Percentiles rank a stretch among this genome's conserved stretches.
Conservation (phyloP, 1,139 yeast genomes). For the Debaryomycetaceae sp. region DNA sequence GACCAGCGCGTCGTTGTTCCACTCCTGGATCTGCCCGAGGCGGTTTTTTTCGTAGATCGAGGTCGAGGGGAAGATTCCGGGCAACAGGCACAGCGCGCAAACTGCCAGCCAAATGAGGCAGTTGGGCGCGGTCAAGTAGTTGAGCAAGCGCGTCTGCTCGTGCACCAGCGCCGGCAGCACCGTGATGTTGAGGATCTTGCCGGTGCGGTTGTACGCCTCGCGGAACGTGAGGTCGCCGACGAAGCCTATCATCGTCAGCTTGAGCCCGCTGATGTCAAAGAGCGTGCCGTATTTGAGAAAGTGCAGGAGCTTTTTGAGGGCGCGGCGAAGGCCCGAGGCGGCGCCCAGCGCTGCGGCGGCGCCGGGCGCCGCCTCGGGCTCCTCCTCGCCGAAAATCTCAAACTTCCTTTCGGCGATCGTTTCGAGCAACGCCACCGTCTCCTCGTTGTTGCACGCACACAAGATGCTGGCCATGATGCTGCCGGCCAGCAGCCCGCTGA, state of each 20-base stretch:
- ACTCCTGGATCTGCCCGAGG: slow-evolving; percentile 64
- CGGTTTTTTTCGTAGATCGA: slow-evolving; percentile 78
- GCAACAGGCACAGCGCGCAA: slow-evolving; percentile 93
- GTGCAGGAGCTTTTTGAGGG: slow-evolving; percentile 39
- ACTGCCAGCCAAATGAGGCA: slow-evolving; percentile 78
- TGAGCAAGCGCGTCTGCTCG: slow-evolving; percentile 49
- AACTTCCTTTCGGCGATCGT: slow-evolving; percentile 56
- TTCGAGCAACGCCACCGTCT: slow-evolving; percentile 53
- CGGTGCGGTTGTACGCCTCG: slow-evolving; percentile 58
- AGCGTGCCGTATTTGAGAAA: slow-evolving; percentile 80
- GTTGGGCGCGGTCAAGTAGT: slow-evolving; percentile 47
- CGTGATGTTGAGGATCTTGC: slow-evolving; percentile 53
- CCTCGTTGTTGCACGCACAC: slow-evolving; percentile 77
- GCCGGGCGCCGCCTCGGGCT: slow-evolving; percentile 9
- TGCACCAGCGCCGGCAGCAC: slow-evolving; percentile 59
- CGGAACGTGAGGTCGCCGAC: slow-evolving; percentile 83
- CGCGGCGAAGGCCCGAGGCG: slow-evolving; percentile 9
- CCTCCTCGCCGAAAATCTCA: slow-evolving; percentile 55
- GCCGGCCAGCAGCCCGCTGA: slow-evolving; percentile 97
- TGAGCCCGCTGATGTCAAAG: slow-evolving; percentile 73
- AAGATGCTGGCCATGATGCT: slow-evolving; percentile 88
- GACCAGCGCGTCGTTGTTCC: slow-evolving; percentile 77
- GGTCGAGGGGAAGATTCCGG: slow-evolving; percentile 84
- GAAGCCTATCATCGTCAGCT: slow-evolving; percentile 68
- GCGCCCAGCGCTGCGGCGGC: slow-evolving; percentile 2